Percentiles rank a stretch among this genome's conserved stretches.
Evolutionary conservation across 306 rosid genomes (phyloP).

Genomic region (Pyrus communis): DNA sequence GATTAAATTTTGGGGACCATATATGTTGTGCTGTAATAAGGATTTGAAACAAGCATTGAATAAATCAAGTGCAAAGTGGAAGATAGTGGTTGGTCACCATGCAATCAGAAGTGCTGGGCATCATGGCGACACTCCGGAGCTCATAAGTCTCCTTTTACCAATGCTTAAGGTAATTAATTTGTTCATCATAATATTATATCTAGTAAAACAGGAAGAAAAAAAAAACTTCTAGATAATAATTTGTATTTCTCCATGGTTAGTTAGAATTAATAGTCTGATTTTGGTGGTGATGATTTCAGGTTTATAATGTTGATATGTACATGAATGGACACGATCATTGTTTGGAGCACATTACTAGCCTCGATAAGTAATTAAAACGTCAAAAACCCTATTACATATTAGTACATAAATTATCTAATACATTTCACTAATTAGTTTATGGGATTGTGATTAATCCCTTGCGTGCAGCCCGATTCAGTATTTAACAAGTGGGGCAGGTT

Average conservation of each 20-base stretch:
- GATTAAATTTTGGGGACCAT: neutral
- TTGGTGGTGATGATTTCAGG: constrained; percentile 26
- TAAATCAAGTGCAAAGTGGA: constrained; percentile 72
- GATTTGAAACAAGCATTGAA: constrained; percentile 29
- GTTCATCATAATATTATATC: neutral
- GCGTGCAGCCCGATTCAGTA: constrained; percentile 53
- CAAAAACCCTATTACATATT: neutral
- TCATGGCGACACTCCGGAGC: constrained; percentile 67
- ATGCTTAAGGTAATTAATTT: constrained; percentile 45
- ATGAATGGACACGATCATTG: constrained; percentile 88
- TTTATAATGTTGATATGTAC: constrained; percentile 64
- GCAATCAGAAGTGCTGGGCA: constrained; percentile 57
- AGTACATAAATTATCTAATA: neutral
- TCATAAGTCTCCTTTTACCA: constrained; percentile 52
- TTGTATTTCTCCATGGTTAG: neutral
- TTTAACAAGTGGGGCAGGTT: constrained; percentile 81
- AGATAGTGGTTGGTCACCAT: constrained; percentile 81
- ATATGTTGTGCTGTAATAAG: neutral
- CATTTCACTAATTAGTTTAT: neutral
- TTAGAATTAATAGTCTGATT: neutral
- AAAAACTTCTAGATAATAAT: too few relatives aligned
- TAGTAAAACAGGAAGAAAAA: too few relatives aligned
- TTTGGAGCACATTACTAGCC: constrained; percentile 61
- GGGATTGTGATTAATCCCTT: neutral
- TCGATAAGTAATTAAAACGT: constrained; percentile 29